These are phyloP conservation scores for Pseudopyricularia cyperi DNA, from an alignment of 2,329 filamentous ascomycete species.

Conservation along the genomic window DNA sequence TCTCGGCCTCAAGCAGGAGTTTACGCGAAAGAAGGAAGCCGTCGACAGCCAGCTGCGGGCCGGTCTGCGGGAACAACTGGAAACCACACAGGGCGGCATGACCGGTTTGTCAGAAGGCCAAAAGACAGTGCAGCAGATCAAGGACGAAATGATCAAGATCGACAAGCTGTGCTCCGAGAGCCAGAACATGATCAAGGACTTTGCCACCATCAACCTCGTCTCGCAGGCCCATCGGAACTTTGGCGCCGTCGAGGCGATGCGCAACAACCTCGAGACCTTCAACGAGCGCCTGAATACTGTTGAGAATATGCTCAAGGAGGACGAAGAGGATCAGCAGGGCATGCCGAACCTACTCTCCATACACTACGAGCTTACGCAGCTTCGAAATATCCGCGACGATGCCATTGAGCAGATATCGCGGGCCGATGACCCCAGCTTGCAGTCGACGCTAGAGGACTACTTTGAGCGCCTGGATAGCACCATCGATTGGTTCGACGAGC, in stretches of 20 bases:
- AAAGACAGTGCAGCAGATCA: constrained; percentile 81
- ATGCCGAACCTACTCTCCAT: constrained; percentile 85
- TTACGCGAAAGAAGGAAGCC: constrained; percentile 83
- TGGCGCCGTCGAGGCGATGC: constrained; percentile 86
- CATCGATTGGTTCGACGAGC: constrained; percentile 91
- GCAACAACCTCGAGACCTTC: constrained; percentile 77
- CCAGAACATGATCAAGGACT: constrained; percentile 95
- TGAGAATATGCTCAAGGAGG: constrained; percentile 66
- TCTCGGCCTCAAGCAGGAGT: constrained; percentile 75
- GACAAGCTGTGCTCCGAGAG: constrained; percentile 95
- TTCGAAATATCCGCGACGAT: constrained; percentile 90
- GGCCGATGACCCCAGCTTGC: constrained; percentile 58
- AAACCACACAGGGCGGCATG: constrained; percentile 91
- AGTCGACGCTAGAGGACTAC: constrained; percentile 77
- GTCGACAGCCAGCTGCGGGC: constrained; percentile 83
- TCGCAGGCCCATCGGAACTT: constrained; percentile 96
- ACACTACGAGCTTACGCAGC: constrained; percentile 82
- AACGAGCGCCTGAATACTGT: constrained; percentile 63
- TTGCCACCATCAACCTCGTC: constrained; percentile 80
- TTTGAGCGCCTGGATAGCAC: constrained; percentile 77
- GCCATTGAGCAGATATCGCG: constrained; percentile 91
- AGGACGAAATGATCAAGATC: constrained; percentile 97
- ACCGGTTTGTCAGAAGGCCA: constrained; percentile 78
- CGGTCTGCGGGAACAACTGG: constrained; percentile 82
- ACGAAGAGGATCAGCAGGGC: constrained; percentile 74